Base-by-base conservation (phyloP, 1,284 basidiomycete species). In the Ceratobasidium sp. region DNA sequence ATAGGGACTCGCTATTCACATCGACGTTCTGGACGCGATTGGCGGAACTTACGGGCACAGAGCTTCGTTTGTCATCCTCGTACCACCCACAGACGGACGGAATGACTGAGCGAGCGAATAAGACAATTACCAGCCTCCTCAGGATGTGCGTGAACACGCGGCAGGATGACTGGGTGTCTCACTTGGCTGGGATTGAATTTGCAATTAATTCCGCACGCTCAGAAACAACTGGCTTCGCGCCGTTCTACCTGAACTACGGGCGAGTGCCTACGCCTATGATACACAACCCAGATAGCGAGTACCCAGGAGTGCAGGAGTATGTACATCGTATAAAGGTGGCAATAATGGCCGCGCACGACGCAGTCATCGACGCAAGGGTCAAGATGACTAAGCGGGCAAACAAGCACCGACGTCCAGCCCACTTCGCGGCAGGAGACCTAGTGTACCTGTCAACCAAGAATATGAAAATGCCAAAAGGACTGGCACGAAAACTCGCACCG, bases 1-100 rank as follows among this genome's bases (percentile, higher is more conserved):
- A 86, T 72, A 76, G 82, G 2, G 84, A 86, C 71, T 76, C 79
- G 0, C 74, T 83, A 8, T 87, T 86, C 74, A 83, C 82, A 0
- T 78, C 80, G n/a, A 38, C 59, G n/a, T 82, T 86, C 75, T 87
- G 85, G 85, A 78, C 75, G 8, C 71, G 79, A 0, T 73, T 86
- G 0, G 76, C 83, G 66, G 59, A 76, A 23, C 75, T 84, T 0
- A 77, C 82, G 0, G 80, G 82, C 0, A 78, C 80, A 7, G 77
- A 82, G 54, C 76, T 85, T 0, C 73, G 76, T 1, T 81, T 87
- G 81, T 85, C 82, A 0, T 82, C 82, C 1, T 76, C 82, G 0
- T 87, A 82, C 61, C 84, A 86, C 67, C 85, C 84, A 0, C 77
- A 87, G 70, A 83, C 78, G 0, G 73, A 75, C 54, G 73, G 73